Conservation (phyloP, 1,139 yeast species). For the Kodamaea derodonti region DNA sequence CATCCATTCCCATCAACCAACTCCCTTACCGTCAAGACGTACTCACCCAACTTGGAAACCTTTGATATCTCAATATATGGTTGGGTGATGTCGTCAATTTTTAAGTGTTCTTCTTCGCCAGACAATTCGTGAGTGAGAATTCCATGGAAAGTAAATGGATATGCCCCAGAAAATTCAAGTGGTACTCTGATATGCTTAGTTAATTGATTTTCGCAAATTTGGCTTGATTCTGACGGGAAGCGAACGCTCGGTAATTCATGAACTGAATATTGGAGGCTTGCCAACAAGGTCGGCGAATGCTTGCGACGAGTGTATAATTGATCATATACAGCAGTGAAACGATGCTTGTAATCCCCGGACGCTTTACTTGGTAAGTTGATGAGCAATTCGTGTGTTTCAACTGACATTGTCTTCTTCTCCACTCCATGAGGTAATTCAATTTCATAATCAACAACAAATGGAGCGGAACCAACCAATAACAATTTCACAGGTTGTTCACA, state of each 20-base stretch:
- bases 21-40: slow-evolving; percentile 52
- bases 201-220: slow-evolving; percentile 53
- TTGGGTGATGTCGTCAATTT: slow-evolving; percentile 14
- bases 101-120: slow-evolving; percentile 14
- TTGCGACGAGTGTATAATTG: slow-evolving; percentile 53
- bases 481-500: slow-evolving; percentile 24
- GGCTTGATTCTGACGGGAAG: slow-evolving; percentile 46
- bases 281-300: slow-evolving; percentile 21
- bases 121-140: slow-evolving; percentile 42
- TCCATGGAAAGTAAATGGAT: slow-evolving; percentile 61
- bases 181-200: slow-evolving; percentile 41
- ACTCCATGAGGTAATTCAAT: slow-evolving; percentile 57
- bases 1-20: slow-evolving; percentile 76
- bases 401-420: slow-evolving; percentile 32
- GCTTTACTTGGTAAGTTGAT: slow-evolving; percentile 33
- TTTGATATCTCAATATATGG: slow-evolving; percentile 14
- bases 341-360: slow-evolving; percentile 60
- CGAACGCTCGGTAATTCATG: slow-evolving; percentile 55
- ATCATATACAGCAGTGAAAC: slow-evolving; percentile 64
- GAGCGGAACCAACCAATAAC: slow-evolving; percentile 55
- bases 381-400: slow-evolving; percentile 22
- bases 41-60: slow-evolving; percentile 41
- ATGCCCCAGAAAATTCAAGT: slow-evolving; percentile 51
- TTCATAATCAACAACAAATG: slow-evolving; percentile 70
- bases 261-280: slow-evolving; percentile 57